Percentiles rank a stretch among this genome's conserved stretches.
phyloP scores from a whole-genome alignment of 1,284 basidiomycete genomes.

The Tilletia setariae region DNA sequence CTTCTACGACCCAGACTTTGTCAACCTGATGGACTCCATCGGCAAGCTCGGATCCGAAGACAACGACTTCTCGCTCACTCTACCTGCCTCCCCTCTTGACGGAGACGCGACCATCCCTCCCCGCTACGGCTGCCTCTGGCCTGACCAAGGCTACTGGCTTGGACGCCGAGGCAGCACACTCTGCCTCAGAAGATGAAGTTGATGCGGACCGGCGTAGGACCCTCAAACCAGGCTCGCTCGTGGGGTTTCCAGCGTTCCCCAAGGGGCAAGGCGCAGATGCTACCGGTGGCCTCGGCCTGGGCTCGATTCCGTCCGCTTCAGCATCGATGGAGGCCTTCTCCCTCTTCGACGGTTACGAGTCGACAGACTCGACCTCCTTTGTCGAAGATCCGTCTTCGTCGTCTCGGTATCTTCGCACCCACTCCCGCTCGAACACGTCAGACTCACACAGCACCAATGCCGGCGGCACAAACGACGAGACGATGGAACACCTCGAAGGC shows the following conservation, averaged over 20 bases:
- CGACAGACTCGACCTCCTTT: not conserved
- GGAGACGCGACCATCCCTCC: conserved; percentile 1
- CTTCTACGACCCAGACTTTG: conserved; percentile 73
- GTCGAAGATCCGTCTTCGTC: not conserved
- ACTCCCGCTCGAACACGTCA: not conserved
- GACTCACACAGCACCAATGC: not conserved
- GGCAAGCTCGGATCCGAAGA: conserved; percentile 39
- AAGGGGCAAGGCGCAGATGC: not conserved
- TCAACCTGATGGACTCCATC: conserved; percentile 57
- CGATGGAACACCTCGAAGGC: too few relatives aligned
- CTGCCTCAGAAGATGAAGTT: not conserved
- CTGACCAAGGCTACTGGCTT: not conserved
- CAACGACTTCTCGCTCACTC: not conserved
- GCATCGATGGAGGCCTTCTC: conserved; percentile 9
- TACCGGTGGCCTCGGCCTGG: not conserved
- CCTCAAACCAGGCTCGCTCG: conserved; percentile 3
- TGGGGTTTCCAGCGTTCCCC: not conserved
- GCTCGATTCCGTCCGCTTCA: conserved; percentile 12
- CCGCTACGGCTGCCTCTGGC: not conserved
- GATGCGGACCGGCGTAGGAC: not conserved
- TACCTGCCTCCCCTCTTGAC: conserved; percentile 20
- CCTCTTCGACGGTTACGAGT: conserved; percentile 12
- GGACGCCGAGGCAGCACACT: not conserved
- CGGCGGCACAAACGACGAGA: not conserved
- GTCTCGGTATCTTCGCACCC: not conserved